Evolutionary conservation across 495 filamentous ascomycete genomes (phyloP).

Genomic region (Xylaria longipes): DNA sequence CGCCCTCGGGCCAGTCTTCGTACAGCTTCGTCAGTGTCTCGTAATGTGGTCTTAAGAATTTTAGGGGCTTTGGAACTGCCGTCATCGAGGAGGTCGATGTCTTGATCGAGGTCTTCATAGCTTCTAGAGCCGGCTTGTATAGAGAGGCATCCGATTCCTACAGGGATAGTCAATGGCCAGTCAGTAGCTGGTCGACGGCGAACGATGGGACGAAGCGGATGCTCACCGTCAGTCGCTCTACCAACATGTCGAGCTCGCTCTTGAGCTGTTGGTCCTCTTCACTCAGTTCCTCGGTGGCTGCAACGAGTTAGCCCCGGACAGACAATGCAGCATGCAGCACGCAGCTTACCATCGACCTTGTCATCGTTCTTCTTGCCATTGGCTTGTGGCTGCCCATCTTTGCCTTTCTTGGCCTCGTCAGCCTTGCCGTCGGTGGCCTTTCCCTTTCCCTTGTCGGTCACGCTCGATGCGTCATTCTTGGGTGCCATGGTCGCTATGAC

Average conservation of each 20-base stretch:
- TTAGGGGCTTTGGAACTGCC: conserved; percentile 95
- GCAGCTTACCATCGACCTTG: conserved; percentile 54
- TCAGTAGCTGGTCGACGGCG: neutral
- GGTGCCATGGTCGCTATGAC: conserved; percentile 73
- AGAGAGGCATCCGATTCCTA: conserved; percentile 87
- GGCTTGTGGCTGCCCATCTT: conserved; percentile 67
- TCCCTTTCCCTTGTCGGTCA: conserved; percentile 93
- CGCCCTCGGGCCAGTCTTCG: conserved; percentile 82
- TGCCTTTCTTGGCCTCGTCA: conserved; percentile 70
- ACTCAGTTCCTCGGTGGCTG: conserved; percentile 81
- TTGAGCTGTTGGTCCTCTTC: conserved; percentile 99
- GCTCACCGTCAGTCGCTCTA: conserved; percentile 88
- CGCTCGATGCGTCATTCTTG: conserved; percentile 83
- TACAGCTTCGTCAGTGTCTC: conserved; percentile 83
- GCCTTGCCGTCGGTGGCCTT: conserved; percentile 76
- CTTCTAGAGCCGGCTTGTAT: conserved; percentile 89
- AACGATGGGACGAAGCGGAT: neutral
- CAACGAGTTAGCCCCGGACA: conserved; percentile 35
- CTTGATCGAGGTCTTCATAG: conserved; percentile 97
- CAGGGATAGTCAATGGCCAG: conserved; percentile 8
- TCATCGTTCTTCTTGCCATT: conserved; percentile 79
- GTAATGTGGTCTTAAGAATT: conserved; percentile 96
- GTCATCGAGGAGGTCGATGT: conserved; percentile 99
- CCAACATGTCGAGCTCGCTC: conserved; percentile 97
- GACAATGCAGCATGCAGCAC: conserved; percentile 18